A percentile compares a stretch with the other conserved stretches of the same genome.
Conservation (phyloP, 495 filamentous ascomycete species). For the Talaromyces thailandensis region DNA sequence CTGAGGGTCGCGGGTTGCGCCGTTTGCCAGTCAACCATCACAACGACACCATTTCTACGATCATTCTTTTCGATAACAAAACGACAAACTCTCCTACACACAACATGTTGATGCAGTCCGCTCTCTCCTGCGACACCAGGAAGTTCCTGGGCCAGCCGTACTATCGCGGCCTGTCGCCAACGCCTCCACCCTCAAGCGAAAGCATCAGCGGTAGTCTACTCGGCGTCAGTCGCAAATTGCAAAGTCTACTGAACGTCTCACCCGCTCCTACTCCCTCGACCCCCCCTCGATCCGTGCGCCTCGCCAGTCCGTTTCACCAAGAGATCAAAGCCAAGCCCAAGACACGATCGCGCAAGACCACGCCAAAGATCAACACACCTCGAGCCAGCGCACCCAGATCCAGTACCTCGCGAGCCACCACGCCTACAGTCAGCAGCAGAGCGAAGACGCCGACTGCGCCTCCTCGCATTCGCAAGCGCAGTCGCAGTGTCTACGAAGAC, state of each 20-base stretch:
- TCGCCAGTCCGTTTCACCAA: slow-evolving; percentile 39
- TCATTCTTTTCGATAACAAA: neutral
- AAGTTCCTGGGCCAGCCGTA: slow-evolving; percentile 33
- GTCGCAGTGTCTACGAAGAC: slow-evolving; percentile 48
- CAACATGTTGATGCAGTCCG: slow-evolving; percentile 63
- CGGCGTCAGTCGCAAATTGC: slow-evolving; percentile 61
- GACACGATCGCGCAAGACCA: slow-evolving; percentile 33
- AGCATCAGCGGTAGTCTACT: slow-evolving; percentile 50
- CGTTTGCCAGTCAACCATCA: neutral
- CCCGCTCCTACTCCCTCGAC: slow-evolving; percentile 28
- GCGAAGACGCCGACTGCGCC: slow-evolving; percentile 36
- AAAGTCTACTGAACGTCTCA: slow-evolving; percentile 50
- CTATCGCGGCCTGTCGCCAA: slow-evolving; percentile 53
- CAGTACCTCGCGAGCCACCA: neutral
- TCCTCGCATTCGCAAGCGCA: slow-evolving; percentile 50
- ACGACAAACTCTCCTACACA: neutral
- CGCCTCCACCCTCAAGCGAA: slow-evolving; percentile 49
- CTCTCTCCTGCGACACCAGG: slow-evolving; percentile 59
- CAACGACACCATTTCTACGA: neutral
- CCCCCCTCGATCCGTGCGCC: slow-evolving; percentile 32
- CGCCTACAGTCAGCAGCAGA: neutral
- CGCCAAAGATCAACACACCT: slow-evolving; percentile 10
- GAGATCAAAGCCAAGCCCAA: slow-evolving; percentile 41
- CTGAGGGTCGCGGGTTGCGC: slow-evolving; percentile 3
- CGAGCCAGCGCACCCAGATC: neutral